Evolutionary conservation across 768 basidiomycete species (phyloP).

Genomic region (Rhodotorula sphaerocarpa): DNA sequence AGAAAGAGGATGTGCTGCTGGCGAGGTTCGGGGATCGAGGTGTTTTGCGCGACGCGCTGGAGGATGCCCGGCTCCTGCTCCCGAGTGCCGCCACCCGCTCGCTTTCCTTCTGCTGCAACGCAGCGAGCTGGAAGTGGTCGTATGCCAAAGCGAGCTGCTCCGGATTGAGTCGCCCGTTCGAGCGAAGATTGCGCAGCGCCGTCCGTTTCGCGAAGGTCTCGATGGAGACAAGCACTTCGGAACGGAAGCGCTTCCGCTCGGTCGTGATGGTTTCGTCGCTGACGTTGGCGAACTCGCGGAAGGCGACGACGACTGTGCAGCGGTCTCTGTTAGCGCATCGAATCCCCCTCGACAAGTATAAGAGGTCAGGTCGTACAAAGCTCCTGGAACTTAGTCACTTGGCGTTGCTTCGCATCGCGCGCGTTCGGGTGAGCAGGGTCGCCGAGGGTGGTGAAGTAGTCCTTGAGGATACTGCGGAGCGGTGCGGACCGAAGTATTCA

Average conservation of each 20-base stretch:
- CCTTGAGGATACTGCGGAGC: constrained; percentile 69
- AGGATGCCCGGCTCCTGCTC: constrained; percentile 18
- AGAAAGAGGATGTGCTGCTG: constrained; percentile 21
- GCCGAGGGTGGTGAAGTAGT: constrained; percentile 86
- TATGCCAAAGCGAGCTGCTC: constrained; percentile 84
- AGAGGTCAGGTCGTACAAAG: constrained; percentile 38
- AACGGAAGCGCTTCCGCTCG: constrained; percentile 75
- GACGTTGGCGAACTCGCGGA: constrained; percentile 86
- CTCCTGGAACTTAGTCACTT: constrained; percentile 96
- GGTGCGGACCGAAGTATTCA: too few relatives aligned
- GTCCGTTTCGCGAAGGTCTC: constrained; percentile 90
- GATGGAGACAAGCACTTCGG: constrained; percentile 83
- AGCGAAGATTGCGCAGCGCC: constrained; percentile 75
- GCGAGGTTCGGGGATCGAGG: background rate
- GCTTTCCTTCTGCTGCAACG: constrained; percentile 28
- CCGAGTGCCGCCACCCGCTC: background rate
- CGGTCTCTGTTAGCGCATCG: too few relatives aligned
- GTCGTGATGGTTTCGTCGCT: constrained; percentile 84
- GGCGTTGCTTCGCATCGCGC: constrained; percentile 74
- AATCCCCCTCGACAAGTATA: too few relatives aligned
- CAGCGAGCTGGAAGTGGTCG: constrained; percentile 51
- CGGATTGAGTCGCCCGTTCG: constrained; percentile 70
- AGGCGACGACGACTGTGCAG: constrained; percentile 68
- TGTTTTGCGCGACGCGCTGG: background rate
- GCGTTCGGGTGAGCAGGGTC: constrained; percentile 89